phyloP scores from a whole-genome alignment of 306 rosid genomes.

The peach (Prunus persica) region Prunus_persica_NCBIv2 NC_034009.1:47345001-47345500 shows the following conservation, averaged over 20 bases:
- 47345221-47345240: neutral
- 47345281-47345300: slow-evolving; percentile 31
- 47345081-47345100: neutral
- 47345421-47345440: slow-evolving; percentile 10
- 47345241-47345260: slow-evolving; percentile 10
- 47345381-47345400: slow-evolving; percentile 12
- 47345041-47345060: no score
- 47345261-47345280: slow-evolving; percentile 13
- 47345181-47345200: slow-evolving; percentile 25
- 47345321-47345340: slow-evolving; percentile 12
- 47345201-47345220: neutral
- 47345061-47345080: neutral
- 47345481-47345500: slow-evolving; percentile 73
- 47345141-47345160: slow-evolving; percentile 19
- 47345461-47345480: slow-evolving; percentile 55
- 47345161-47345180: slow-evolving; percentile 30
- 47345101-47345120: neutral
- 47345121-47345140: neutral
- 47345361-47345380: slow-evolving; percentile 15
- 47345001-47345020: no score
- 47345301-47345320: slow-evolving; percentile 17
- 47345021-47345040: no score
- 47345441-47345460: slow-evolving; percentile 53
- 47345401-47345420: slow-evolving; percentile 12
- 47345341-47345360: neutral